Conservation (phyloP, 78 protist species). For the Guillardia theta region DNA sequence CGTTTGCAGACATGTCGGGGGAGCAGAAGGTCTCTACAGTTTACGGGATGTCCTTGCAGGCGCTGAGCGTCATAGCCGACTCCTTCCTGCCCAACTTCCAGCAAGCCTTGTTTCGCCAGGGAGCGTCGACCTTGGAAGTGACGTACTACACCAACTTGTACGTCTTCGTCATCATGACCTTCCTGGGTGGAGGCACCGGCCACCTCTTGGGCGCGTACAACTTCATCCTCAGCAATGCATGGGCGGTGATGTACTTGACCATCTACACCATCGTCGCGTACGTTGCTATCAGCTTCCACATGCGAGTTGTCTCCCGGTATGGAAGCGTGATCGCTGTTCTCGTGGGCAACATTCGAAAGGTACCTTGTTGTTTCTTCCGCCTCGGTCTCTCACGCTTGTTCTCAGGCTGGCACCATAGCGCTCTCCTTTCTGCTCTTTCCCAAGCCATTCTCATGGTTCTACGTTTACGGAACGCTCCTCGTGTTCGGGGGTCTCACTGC, state of each 20-base stretch:
- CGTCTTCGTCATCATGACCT: background rate
- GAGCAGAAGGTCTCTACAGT: background rate
- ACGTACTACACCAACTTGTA: constrained; percentile 12
- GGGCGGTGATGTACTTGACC: background rate
- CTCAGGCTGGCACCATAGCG: background rate
- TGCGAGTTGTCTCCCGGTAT: background rate
- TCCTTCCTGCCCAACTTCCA: background rate
- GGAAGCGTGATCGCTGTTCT: background rate
- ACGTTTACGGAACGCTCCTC: background rate
- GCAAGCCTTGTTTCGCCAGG: background rate
- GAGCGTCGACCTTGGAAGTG: background rate
- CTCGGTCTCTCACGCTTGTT: background rate
- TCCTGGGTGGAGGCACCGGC: background rate
- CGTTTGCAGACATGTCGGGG: background rate
- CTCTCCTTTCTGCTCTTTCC: background rate
- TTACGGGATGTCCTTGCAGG: background rate
- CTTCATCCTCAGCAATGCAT: background rate
- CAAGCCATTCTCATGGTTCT: background rate
- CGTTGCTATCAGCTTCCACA: constrained; percentile 3
- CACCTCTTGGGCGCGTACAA: background rate
- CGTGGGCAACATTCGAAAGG: background rate
- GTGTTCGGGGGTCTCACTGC: background rate
- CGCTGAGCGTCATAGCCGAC: background rate
- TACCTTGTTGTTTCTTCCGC: background rate
- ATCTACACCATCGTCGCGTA: background rate